Evolutionary conservation across 1,139 yeast species (phyloP).

Genomic region (Scheffersomyces lignicola): DNA sequence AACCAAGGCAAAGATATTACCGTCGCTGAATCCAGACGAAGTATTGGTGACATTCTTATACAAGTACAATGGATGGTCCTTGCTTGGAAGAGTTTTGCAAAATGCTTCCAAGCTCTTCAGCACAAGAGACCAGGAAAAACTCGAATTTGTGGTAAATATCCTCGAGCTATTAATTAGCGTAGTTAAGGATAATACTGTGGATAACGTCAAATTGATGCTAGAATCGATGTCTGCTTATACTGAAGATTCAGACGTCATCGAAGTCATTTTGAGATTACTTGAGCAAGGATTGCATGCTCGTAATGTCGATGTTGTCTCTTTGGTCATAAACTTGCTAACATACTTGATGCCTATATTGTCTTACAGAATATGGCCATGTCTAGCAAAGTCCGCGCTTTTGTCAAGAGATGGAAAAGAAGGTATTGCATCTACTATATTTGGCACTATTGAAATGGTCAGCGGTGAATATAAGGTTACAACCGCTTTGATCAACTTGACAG

Average conservation of each 20-base stretch:
- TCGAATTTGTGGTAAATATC: constrained; percentile 46
- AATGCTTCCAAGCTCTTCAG: constrained; percentile 50
- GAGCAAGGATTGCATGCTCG: constrained; percentile 68
- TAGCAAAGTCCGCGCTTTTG: constrained; percentile 65
- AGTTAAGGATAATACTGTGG: constrained; percentile 41
- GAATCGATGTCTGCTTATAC: constrained; percentile 60
- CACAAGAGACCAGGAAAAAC: constrained; percentile 32
- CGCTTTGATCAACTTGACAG: constrained; percentile 54
- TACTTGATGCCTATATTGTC: constrained; percentile 52
- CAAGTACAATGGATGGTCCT: constrained; percentile 83
- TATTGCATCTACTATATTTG: constrained; percentile 59
- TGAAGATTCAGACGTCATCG: constrained; percentile 69
- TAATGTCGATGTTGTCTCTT: constrained; percentile 45
- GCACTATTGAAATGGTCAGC: constrained; percentile 69
- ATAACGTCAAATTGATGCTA: constrained; percentile 45
- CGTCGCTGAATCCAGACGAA: constrained; percentile 40
- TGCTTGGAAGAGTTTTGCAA: constrained; percentile 75
- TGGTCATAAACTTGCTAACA: constrained; percentile 52
- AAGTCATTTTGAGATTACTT: constrained; percentile 61
- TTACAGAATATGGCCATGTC: constrained; percentile 75
- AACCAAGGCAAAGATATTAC: constrained; percentile 70
- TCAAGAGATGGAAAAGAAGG: constrained; percentile 73
- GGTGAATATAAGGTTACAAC: constrained; percentile 70
- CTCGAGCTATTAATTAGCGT: constrained; percentile 53
- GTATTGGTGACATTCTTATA: constrained; percentile 71